These are phyloP conservation scores for Microcos paniculata DNA, from an alignment of 345 rosid genomes.

Conservation along the genomic window DNA sequence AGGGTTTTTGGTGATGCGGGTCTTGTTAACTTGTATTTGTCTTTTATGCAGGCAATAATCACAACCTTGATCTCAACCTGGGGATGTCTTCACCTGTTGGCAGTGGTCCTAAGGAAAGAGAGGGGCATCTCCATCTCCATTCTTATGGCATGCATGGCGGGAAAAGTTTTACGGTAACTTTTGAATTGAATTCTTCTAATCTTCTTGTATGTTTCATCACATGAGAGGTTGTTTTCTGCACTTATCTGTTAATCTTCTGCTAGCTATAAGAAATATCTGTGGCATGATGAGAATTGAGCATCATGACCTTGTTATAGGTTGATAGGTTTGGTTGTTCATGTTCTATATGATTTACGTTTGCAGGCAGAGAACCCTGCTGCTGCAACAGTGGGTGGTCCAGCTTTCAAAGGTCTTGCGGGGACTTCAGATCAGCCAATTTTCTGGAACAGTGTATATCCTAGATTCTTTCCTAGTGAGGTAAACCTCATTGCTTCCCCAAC, in stretches of 20 bases:
- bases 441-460: constrained; percentile 41
- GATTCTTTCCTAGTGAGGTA: constrained; percentile 62
- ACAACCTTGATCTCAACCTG: constrained; percentile 76
- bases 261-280: neutral
- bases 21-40: constrained; percentile 23
- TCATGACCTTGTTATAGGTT: neutral
- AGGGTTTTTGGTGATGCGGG: constrained; percentile 24
- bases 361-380: constrained; percentile 47
- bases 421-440: constrained; percentile 51
- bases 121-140: constrained; percentile 38
- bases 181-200: neutral
- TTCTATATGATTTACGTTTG: constrained; percentile 23
- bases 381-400: constrained; percentile 36
- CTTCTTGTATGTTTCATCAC: constrained; percentile 1
- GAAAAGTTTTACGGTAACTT: constrained; percentile 52
- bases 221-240: neutral
- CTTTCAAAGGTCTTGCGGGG: constrained; percentile 48
- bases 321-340: constrained; percentile 3
- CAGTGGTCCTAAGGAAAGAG: constrained; percentile 46
- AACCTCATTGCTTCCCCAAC: neutral
- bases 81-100: constrained; percentile 66
- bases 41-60: constrained; percentile 35
- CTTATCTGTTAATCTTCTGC: neutral
- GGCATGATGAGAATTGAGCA: neutral
- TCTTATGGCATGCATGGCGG: constrained; percentile 30